These are phyloP conservation scores for Xylaria grammica DNA, from an alignment of 495 filamentous ascomycete genomes.

Conservation along the genomic window DNA sequence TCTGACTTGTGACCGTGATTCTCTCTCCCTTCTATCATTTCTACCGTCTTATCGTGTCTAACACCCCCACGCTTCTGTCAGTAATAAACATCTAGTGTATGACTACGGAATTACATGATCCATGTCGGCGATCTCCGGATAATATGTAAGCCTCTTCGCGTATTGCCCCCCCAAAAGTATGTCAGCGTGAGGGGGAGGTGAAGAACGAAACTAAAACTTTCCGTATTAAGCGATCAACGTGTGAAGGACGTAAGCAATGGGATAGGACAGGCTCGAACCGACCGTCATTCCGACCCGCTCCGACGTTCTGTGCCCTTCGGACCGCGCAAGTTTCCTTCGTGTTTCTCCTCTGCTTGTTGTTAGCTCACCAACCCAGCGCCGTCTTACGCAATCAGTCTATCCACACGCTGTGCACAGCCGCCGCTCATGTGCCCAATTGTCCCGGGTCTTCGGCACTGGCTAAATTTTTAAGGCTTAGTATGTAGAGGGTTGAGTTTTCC, in stretches of 20 bases:
- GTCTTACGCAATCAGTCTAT: slow-evolving; percentile 21
- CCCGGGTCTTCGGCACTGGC: neutral
- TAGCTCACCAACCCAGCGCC: neutral
- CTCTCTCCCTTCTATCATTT: no score
- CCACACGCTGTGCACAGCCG: no score
- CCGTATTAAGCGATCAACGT: neutral
- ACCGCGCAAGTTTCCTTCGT: neutral
- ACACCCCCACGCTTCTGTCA: neutral
- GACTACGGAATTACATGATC: no score
- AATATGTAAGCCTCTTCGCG: neutral
- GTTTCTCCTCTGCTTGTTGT: neutral
- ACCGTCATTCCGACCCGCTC: slow-evolving; percentile 5
- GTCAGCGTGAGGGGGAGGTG: no score
- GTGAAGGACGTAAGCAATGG: slow-evolving; percentile 4
- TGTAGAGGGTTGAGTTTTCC: no score
- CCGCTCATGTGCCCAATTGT: slow-evolving; percentile 9
- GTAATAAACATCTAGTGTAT: no score
- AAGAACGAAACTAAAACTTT: neutral
- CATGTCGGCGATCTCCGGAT: slow-evolving; percentile 3
- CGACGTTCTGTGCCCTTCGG: neutral
- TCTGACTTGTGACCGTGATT: neutral
- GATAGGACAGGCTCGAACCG: neutral
- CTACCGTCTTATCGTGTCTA: neutral
- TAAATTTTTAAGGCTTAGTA: no score
- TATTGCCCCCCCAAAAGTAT: no score